Base-by-base conservation (phyloP, 768 basidiomycete genomes). In the Amanita brunnescens region DNA sequence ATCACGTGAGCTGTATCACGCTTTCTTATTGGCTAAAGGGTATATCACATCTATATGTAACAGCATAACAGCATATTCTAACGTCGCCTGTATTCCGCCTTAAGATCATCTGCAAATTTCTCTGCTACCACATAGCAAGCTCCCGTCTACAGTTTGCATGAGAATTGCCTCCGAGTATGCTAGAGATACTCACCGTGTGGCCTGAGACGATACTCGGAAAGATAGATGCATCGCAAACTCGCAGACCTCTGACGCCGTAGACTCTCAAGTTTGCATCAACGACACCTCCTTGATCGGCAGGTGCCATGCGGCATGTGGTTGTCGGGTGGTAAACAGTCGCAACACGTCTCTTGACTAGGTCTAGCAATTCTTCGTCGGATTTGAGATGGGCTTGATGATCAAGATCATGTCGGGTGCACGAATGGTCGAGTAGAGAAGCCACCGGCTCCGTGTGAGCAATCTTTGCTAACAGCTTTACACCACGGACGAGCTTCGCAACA, bases 251-350 rank as follows among this genome's bases (percentile, higher is more conserved):
- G 6, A 78, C 53, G 8, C 74, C 74, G 55, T 70, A 67, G 14
- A 75, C 72, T 50, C 61, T 62, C 52, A 74, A 59, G 23, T 64
- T 56, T 9, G 61, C 53, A 54, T 72, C 70, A 14, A 72, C 70
- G 2, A 74, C 70, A 6, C 73, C 74, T 16, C 63, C 67, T 30
- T 72, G 58, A 38, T 68, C 64, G 14, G 53, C 49, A 6, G 72
- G 70, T 2, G 69, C 71, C 76, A 78, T 77, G 21, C 70, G 64
- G 53, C 74, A 76, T 10, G 74, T 73, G 21, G 71, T 62, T 1
- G 69, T 62, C 0, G 74, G 75, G 54, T 77, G 76, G 57, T 75
- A 78, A 21, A 76, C 59, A n/a, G 76, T 77, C 55, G 72, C 70
- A 1, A 72, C 59, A 20, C 72, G 69, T 13, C 69, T 64, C 33